These are phyloP conservation scores for Dactylonectria macrodidyma DNA, from an alignment of 2,329 filamentous ascomycete species.

Conservation along the genomic window DNA sequence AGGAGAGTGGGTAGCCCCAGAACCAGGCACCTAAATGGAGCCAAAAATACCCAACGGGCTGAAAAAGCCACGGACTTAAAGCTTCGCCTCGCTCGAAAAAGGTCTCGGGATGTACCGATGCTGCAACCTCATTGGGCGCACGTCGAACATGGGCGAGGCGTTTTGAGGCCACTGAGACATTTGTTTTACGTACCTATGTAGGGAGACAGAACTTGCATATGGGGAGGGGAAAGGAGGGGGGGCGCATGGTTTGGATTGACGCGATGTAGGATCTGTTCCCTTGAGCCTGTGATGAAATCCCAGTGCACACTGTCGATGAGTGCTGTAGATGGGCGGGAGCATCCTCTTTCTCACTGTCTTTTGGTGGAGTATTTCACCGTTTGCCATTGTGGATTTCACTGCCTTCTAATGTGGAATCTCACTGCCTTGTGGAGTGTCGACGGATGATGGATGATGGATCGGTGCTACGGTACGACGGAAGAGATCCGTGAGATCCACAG, in stretches of 20 bases:
- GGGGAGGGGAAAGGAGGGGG: not conserved
- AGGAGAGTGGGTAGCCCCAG: too few species aligned
- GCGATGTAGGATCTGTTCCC: constrained; percentile 17
- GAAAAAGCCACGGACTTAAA: too few species aligned
- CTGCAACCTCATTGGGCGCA: not conserved
- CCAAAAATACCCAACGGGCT: not conserved
- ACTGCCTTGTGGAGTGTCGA: not conserved
- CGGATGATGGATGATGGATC: not conserved
- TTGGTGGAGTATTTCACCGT: too few species aligned
- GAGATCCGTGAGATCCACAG: not conserved
- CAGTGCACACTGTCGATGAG: not conserved
- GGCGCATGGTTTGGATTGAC: not conserved
- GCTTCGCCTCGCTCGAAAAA: not conserved
- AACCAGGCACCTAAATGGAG: not conserved
- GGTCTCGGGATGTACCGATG: not conserved
- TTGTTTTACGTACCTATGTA: not conserved
- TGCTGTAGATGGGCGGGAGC: too few species aligned
- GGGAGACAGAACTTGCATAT: not conserved
- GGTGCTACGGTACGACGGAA: too few species aligned
- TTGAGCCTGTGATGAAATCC: not conserved
- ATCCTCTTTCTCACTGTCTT: too few species aligned
- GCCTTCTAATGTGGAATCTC: not conserved
- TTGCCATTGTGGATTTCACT: not conserved
- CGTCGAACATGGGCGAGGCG: not conserved
- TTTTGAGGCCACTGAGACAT: too few species aligned